Evolutionary conservation across 306 rosid genomes (phyloP).

Genomic region (Quercus variabilis): DNA sequence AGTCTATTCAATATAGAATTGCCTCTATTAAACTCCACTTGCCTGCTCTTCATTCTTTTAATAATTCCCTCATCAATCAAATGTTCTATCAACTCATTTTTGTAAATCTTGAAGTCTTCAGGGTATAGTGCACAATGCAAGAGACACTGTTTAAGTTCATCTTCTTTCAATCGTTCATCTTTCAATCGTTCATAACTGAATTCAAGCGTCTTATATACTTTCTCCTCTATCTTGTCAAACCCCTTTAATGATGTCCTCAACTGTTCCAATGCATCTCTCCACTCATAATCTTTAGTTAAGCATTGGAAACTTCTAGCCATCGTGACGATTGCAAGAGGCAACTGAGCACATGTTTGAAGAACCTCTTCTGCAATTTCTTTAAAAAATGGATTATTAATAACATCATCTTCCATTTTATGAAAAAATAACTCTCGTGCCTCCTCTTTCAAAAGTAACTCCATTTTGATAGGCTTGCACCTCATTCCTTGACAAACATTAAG

Average conservation of each 20-base stretch:
- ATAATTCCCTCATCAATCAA: slow-evolving; percentile 25
- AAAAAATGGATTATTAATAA: neutral
- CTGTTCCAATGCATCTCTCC: slow-evolving; percentile 11
- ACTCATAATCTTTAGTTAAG: neutral
- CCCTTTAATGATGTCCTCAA: neutral
- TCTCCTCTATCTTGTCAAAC: slow-evolving; percentile 20
- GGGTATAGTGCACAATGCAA: slow-evolving; percentile 24
- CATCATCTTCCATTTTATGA: neutral
- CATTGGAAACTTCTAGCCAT: slow-evolving; percentile 15
- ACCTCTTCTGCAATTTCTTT: neutral
- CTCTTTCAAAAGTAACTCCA: neutral
- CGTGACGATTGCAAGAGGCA: slow-evolving; percentile 15
- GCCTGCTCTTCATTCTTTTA: slow-evolving; percentile 19
- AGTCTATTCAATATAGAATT: slow-evolving; percentile 16
- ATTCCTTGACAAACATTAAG: too few species aligned
- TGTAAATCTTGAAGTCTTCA: slow-evolving; percentile 20
- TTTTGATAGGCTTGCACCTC: neutral
- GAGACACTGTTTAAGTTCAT: slow-evolving; percentile 4
- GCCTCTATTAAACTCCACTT: slow-evolving; percentile 10
- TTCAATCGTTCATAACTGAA: slow-evolving; percentile 29
- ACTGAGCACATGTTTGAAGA: neutral
- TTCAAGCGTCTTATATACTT: slow-evolving; percentile 13
- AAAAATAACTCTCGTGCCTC: slow-evolving; percentile 19
- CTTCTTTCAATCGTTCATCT: neutral
- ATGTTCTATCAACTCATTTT: slow-evolving; percentile 18